A percentile compares a stretch with the other conserved stretches of the same genome.
phyloP scores from a whole-genome alignment of 352 stramenopile species.

The Phytophthora cajani region DNA sequence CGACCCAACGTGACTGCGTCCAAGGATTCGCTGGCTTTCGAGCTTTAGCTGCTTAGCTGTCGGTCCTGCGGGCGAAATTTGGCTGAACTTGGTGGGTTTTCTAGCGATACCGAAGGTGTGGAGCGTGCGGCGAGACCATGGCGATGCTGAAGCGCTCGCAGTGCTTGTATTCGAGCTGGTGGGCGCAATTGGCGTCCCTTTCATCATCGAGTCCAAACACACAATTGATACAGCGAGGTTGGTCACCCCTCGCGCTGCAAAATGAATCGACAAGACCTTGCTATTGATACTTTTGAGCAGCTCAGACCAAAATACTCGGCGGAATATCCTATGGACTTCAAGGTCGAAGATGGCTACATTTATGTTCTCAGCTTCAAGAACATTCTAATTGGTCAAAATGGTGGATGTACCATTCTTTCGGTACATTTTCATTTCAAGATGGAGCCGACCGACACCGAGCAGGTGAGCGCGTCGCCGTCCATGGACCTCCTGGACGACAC shows the following conservation, averaged over 20 bases:
- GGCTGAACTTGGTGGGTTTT: background rate
- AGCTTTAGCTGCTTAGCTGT: conserved; percentile 1
- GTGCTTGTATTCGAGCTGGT: too few relatives aligned
- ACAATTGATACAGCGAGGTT: background rate
- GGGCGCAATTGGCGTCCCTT: conserved; percentile 2
- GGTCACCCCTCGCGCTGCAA: background rate
- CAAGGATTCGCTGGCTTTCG: background rate
- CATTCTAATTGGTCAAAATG: conserved; percentile 5
- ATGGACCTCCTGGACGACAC: conserved; percentile 9
- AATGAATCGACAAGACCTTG: background rate
- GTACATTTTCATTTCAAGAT: conserved; percentile 23
- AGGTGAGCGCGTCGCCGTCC: conserved; percentile 7
- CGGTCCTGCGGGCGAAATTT: background rate
- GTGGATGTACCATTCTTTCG: background rate
- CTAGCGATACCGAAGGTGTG: background rate
- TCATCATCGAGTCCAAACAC: background rate
- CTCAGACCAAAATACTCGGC: background rate
- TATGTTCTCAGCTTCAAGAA: conserved; percentile 9
- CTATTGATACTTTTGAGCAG: background rate
- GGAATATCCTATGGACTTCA: background rate
- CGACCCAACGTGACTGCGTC: background rate
- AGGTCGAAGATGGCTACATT: conserved; percentile 15
- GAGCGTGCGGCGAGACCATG: background rate
- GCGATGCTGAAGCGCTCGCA: background rate
- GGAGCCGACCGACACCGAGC: conserved; percentile 8